Evolutionary conservation across 2,329 filamentous ascomycete genomes (phyloP), one percentile per base, ranked within the genome.

Genomic region (Stagonosporopsis rhizophila): DNA sequence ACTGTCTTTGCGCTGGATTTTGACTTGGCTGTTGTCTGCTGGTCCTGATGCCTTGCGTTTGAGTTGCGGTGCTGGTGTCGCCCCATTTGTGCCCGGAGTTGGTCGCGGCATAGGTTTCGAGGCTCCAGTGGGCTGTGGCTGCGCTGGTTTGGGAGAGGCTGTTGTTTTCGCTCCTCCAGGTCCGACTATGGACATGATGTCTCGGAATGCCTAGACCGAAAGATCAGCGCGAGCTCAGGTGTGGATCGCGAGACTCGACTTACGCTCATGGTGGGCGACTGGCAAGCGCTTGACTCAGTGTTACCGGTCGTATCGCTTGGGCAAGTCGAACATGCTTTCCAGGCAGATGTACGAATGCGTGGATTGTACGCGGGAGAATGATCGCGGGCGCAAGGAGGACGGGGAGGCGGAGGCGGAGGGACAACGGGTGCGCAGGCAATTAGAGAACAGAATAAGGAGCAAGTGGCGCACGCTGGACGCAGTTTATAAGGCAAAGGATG

Each of bases 11-110:
- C 74, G 69, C 57, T 68, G 67, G 17, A 73, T 51, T 57, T 77
- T 77, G 47, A 59, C 54, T 47, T 71, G 68, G 42, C 58, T 65
- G 49, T 55, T 59, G 28, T 71, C 71, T 25, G 65, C 63, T 14
- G 74, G 64, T n/a, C 70, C 67, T 20, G 75, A 76, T 44, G 76
- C 76, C 61, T 78, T 78, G 57, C 76, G 74, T 64, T 78, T 79
- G 35, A 67, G 71, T 65, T 71, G 68, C 51, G 77, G 78, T 25
- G 71, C 51, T 55, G 70, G 69, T 8, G 71, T 61, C 41, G 65
- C 58, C 47, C 72, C 66, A 27, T 74, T 76, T 47, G 60, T 48
- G 25, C 56, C 63, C 48, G 52, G 60, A 40, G 59, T 56, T 42
- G 70, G 71, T 46, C 71, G 71, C 58, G 64, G 62, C 44, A 58